Percentiles rank a stretch among this genome's conserved stretches.
phyloP scores from a whole-genome alignment of 805 yeast species.

The Schizosaccharomyces lindneri region DNA sequence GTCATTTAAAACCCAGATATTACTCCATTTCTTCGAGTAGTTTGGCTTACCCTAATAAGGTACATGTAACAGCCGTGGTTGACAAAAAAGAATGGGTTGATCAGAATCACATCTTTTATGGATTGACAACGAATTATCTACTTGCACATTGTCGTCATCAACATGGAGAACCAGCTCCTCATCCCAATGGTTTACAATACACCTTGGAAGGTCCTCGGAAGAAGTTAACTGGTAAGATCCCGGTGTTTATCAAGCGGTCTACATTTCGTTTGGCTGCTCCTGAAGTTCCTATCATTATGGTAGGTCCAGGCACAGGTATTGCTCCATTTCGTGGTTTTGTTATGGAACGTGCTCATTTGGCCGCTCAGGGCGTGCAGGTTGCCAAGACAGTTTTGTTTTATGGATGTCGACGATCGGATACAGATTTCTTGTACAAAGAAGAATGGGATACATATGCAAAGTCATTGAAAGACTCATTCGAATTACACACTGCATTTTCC shows the following conservation, averaged over 20 bases:
- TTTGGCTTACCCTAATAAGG: slow-evolving; percentile 32
- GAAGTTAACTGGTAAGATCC: slow-evolving; percentile 30
- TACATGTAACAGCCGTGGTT: slow-evolving; percentile 72
- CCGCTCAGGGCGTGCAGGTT: slow-evolving; percentile 22
- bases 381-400: slow-evolving; percentile 61
- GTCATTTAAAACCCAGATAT: slow-evolving; percentile 77
- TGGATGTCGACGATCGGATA: slow-evolving; percentile 60
- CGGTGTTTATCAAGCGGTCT: slow-evolving; percentile 84
- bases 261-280: slow-evolving; percentile 74
- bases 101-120: slow-evolving; percentile 27
- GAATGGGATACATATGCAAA: slow-evolving; percentile 43
- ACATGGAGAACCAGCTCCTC: slow-evolving; percentile 14
- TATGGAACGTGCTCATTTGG: slow-evolving; percentile 52
- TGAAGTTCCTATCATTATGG: slow-evolving; percentile 58
- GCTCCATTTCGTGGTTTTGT: slow-evolving; percentile 94
- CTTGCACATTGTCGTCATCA: slow-evolving; percentile 33
- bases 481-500: slow-evolving; percentile 64
- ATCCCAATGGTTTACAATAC: slow-evolving; percentile 27
- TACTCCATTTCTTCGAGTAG: slow-evolving; percentile 89
- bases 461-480: slow-evolving; percentile 34
- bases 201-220: slow-evolving; percentile 68
- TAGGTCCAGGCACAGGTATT: slow-evolving; percentile 97
- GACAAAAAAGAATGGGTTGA: slow-evolving; percentile 25
- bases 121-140: slow-evolving; percentile 78
- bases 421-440: slow-evolving; percentile 64